These are phyloP conservation scores for Tylopilus balloui DNA, from an alignment of 768 basidiomycete species.

Conservation along the genomic window DNA sequence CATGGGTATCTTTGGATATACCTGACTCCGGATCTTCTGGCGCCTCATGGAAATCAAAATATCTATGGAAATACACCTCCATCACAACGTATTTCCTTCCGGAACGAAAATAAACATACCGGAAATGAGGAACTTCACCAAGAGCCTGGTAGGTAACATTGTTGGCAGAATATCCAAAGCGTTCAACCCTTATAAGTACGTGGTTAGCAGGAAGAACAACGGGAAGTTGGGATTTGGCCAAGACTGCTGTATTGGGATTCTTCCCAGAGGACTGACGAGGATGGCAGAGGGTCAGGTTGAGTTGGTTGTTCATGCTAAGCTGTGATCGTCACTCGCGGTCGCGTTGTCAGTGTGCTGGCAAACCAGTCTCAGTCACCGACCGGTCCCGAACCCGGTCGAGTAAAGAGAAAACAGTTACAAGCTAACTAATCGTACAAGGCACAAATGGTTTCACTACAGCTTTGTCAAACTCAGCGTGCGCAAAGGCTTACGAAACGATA, in stretches of 20 bases:
- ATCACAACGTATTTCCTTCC: neutral
- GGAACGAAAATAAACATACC: slow-evolving; percentile 20
- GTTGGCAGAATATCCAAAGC: slow-evolving; percentile 70
- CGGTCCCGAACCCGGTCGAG: neutral
- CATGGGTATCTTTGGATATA: slow-evolving; percentile 49
- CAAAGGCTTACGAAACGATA: neutral
- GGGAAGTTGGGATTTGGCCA: slow-evolving; percentile 25
- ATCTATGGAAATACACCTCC: slow-evolving; percentile 39
- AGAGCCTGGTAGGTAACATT: slow-evolving; percentile 66
- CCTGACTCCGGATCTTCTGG: slow-evolving; percentile 34
- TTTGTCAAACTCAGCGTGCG: neutral
- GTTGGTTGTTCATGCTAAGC: slow-evolving; percentile 7
- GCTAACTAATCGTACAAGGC: neutral
- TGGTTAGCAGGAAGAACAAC: slow-evolving; percentile 37
- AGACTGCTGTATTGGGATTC: slow-evolving; percentile 25
- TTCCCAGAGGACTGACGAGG: slow-evolving; percentile 36
- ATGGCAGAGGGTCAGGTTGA: slow-evolving; percentile 37
- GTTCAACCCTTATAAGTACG: slow-evolving; percentile 54
- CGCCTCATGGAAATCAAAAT: slow-evolving; percentile 61
- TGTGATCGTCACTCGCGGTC: neutral
- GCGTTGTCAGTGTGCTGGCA: neutral
- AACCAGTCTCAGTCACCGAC: neutral
- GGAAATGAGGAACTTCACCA: slow-evolving; percentile 40
- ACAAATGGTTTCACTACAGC: neutral
- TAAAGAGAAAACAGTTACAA: too few species aligned